A percentile compares a stretch with the other conserved stretches of the same genome.
Conservation (phyloP, 2,329 filamentous ascomycete species). For the Fusarium succisae region DNA sequence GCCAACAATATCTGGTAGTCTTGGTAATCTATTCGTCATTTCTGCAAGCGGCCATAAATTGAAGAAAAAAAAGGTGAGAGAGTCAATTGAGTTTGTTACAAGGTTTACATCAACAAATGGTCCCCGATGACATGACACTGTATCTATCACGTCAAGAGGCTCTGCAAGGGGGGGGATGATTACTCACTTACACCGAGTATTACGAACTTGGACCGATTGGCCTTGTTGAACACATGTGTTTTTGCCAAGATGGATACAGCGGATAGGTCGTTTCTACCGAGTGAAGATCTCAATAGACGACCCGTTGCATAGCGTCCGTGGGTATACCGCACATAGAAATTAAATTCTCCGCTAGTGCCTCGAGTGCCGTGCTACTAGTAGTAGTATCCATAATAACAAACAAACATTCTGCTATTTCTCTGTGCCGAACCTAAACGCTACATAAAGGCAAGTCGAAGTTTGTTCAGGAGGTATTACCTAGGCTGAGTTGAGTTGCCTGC, state of each 20-base stretch:
- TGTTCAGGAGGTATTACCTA: background rate
- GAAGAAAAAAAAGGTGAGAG: background rate
- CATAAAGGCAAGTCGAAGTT: background rate
- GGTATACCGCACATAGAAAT: background rate
- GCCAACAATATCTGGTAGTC: background rate
- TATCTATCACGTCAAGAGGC: background rate
- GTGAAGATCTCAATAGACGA: conserved; percentile 38
- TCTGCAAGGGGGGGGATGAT: background rate
- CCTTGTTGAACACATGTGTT: background rate
- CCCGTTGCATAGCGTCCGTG: conserved; percentile 14
- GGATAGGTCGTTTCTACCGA: conserved; percentile 13
- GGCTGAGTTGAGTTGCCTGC: background rate
- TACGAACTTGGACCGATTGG: background rate
- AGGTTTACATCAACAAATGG: background rate
- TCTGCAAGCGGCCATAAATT: too few species aligned
- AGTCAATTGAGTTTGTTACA: background rate
- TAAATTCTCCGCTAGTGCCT: conserved; percentile 24
- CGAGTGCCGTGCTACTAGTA: background rate
- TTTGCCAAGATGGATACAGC: conserved; percentile 7
- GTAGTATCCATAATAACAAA: background rate
- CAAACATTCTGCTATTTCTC: background rate
- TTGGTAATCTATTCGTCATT: background rate
- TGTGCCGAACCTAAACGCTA: background rate
- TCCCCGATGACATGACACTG: background rate
- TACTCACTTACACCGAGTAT: background rate